phyloP scores from a whole-genome alignment of 2,329 filamentous ascomycete species.

The Aspergillus vadensis region DNA sequence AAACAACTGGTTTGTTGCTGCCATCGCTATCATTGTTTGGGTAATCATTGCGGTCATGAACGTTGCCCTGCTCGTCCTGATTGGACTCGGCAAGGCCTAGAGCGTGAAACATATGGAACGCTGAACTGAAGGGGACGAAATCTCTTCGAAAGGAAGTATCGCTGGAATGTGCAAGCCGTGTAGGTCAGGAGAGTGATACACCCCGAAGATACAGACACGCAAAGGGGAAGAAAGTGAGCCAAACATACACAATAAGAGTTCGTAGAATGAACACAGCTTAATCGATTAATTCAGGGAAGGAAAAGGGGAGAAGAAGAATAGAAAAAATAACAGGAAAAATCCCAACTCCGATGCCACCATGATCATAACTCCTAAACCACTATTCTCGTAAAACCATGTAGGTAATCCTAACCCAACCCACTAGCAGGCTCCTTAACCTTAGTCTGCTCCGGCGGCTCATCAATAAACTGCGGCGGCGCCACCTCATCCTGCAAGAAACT shows the following conservation, averaged over 20 bases:
- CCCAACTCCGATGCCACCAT: slow-evolving; percentile 24
- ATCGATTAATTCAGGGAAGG: neutral
- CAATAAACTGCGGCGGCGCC: slow-evolving; percentile 80
- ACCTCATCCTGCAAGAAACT: slow-evolving; percentile 89
- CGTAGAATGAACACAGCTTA: neutral
- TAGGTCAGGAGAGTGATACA: neutral
- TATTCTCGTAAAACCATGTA: neutral
- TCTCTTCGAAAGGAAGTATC: neutral
- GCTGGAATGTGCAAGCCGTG: neutral
- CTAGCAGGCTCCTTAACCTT: slow-evolving; percentile 81
- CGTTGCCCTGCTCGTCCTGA: slow-evolving; percentile 70
- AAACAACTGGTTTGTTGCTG: slow-evolving; percentile 67
- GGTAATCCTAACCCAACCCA: slow-evolving; percentile 29
- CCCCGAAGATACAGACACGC: neutral
- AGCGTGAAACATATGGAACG: neutral
- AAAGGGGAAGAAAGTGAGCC: neutral
- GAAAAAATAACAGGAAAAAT: neutral
- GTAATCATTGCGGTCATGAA: slow-evolving; percentile 75
- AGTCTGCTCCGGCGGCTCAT: slow-evolving; percentile 75
- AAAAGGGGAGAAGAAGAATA: neutral
- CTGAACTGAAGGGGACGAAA: neutral
- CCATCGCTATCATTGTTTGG: slow-evolving; percentile 67
- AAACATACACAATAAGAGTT: neutral
- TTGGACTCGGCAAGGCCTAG: slow-evolving; percentile 56
- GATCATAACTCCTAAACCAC: slow-evolving; percentile 14